Conservation (phyloP, 1,284 basidiomycete genomes). For the Albatrellus sp. region DNA sequence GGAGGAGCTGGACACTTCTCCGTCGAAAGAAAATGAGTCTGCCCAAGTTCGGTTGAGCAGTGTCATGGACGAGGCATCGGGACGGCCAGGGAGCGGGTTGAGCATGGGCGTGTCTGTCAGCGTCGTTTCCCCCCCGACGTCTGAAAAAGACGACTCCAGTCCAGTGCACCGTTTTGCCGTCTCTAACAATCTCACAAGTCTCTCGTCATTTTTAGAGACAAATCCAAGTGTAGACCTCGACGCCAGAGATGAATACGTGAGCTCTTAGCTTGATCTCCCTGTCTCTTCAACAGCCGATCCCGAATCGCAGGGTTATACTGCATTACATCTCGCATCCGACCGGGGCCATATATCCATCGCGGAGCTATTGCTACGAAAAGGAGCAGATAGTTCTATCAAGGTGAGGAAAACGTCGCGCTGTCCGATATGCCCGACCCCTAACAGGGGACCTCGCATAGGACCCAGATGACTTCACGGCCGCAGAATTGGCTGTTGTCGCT, state of each 20-base stretch:
- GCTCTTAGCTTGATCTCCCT: constrained; percentile 15
- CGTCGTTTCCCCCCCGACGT: constrained; percentile 31
- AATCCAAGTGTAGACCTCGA: constrained; percentile 30
- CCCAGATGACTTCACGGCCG: constrained; percentile 52
- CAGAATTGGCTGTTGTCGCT: constrained; percentile 54
- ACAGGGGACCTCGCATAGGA: constrained; percentile 34
- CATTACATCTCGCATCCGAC: constrained; percentile 78
- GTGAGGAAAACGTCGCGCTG: constrained; percentile 22
- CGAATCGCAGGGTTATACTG: constrained; percentile 61
- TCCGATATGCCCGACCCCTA: constrained; percentile 1
- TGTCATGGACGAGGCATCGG: constrained; percentile 14
- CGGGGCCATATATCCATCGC: constrained; percentile 55
- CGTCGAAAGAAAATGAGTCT: background rate
- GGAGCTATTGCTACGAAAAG: constrained; percentile 45
- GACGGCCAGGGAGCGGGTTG: constrained; percentile 12
- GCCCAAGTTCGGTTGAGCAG: constrained; percentile 6
- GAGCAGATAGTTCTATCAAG: constrained; percentile 54
- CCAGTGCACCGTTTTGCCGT: constrained; percentile 58
- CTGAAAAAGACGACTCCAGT: constrained; percentile 22
- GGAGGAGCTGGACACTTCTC: constrained; percentile 19
- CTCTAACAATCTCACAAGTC: constrained; percentile 33
- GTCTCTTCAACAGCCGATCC: constrained; percentile 1
- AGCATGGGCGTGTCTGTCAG: constrained; percentile 59
- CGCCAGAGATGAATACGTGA: constrained; percentile 52
- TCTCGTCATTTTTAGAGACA: constrained; percentile 33